A percentile compares a stretch with the other conserved stretches of the same genome.
Evolutionary conservation across 129 eudicot species (phyloP).

Genomic region (Mikania micrantha): DNA sequence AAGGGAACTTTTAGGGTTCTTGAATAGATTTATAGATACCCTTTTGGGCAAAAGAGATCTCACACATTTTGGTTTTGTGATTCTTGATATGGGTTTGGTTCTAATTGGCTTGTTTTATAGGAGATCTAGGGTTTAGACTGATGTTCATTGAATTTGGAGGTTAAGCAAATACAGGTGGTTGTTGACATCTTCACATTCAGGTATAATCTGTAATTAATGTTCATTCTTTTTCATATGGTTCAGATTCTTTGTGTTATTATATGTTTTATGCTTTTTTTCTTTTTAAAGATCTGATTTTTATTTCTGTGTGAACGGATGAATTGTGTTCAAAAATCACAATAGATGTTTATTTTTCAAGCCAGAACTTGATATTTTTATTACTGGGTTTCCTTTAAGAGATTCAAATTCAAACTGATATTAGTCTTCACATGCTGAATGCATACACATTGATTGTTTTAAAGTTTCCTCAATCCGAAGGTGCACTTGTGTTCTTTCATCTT

Average conservation of each 20-base stretch:
- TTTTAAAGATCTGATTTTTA: constrained; percentile 17
- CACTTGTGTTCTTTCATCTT: constrained; percentile 3
- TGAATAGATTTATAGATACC: constrained; percentile 6
- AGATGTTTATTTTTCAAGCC: not conserved
- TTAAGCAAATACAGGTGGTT: not conserved
- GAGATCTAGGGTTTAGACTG: constrained; percentile 42
- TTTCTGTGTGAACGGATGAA: constrained; percentile 20
- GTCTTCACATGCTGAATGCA: not conserved
- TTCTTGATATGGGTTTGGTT: constrained; percentile 25
- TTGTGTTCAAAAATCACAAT: constrained; percentile 2
- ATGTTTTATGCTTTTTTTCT: constrained; percentile 15
- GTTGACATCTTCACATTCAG: constrained; percentile 25
- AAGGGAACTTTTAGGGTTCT: constrained; percentile 8
- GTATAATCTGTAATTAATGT: constrained; percentile 35
- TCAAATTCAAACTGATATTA: not conserved
- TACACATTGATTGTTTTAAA: constrained; percentile 24
- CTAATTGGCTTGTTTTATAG: constrained; percentile 11
- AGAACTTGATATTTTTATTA: not conserved
- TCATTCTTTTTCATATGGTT: constrained; percentile 14
- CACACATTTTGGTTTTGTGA: constrained; percentile 22
- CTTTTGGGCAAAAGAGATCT: constrained; percentile 22
- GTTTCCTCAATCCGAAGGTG: constrained; percentile 1
- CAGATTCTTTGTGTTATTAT: constrained; percentile 20
- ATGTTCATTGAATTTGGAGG: constrained; percentile 24
- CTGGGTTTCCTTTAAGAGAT: constrained; percentile 1